Evolutionary conservation across 441 rosid species (phyloP), one percentile per base, ranked within the genome.

Genomic region (Adansonia rubrostipa): DNA sequence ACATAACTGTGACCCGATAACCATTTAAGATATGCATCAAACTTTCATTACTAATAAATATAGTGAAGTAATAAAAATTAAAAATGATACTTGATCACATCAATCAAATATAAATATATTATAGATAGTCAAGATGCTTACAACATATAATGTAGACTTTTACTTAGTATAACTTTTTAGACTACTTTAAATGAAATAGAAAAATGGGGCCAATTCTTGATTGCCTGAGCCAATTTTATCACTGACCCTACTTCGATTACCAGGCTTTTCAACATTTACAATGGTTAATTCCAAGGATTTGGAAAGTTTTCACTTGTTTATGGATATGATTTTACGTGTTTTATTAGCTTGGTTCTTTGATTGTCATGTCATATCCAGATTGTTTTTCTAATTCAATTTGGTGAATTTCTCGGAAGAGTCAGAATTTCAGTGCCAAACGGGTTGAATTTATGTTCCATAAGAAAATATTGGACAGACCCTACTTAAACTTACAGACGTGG

Each of bases 101-200:
- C 74, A 48, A 70, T 50, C 3, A 24, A 50, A 50, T 50, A 53
- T 9, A 58, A 9, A n/a, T 15, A 71, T 28, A 28, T 28, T 28
- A 56, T 40, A 11, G 65, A 57, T 62, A 24, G 17, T 73, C 76
- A 40, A 57, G 33, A 73, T 73, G 51, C 17, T 73, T 42, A 73
- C 64, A 73, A 19, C 36, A 56, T 73, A 9, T 57, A 40, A 73
- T 19, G 76, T 73, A 19, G 50, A 72, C 24, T 33, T 45, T 47
- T 19, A 72, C 28, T 40, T 56, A 5, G 11, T 13, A 36, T 15
- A 36, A 8, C 1, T 2, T 24, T 50, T 47, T 48, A 9, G 9
- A 67, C 53, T n/a, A 44, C 3, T 67, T 68, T 20, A 17, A 17
- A 51, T 4, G 44, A 66, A 5, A 33, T 0, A 24, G 5, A 28